A percentile compares a stretch with the other conserved stretches of the same genome.
These are phyloP conservation scores for Secale cereale DNA, from an alignment of 176 grass and related monocot species.

Conservation along the genomic window DNA sequence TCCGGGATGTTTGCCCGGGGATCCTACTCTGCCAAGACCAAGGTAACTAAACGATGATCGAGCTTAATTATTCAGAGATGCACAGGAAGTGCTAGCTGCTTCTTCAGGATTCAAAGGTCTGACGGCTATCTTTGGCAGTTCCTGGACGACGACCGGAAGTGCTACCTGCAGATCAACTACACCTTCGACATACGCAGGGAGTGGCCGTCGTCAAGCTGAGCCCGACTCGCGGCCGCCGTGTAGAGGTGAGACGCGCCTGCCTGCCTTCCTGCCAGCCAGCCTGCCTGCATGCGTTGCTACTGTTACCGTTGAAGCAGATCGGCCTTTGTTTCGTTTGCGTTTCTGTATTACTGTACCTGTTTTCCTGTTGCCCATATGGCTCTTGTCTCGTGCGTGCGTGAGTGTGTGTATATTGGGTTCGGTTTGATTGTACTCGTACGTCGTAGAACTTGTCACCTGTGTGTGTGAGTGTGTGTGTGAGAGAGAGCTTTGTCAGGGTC, in stretches of 20 bases:
- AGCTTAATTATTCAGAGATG: not conserved
- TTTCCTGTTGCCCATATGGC: not conserved
- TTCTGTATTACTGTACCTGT: not conserved
- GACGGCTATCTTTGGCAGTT: conserved; percentile 44
- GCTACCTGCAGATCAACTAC: conserved; percentile 98
- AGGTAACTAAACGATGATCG: conserved; percentile 30
- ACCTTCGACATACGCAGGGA: conserved; percentile 94
- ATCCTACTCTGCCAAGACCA: conserved; percentile 84
- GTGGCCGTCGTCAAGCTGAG: conserved; percentile 62
- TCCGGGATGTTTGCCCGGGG: conserved; percentile 85
- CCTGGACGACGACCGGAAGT: conserved; percentile 88
- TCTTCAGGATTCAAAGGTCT: not conserved
- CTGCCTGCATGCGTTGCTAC: not conserved
- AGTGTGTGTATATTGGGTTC: not conserved
- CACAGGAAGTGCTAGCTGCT: too few relatives aligned
- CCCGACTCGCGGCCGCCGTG: not conserved
- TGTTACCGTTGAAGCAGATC: not conserved
- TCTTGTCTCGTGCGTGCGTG: not conserved
- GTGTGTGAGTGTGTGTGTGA: not conserved
- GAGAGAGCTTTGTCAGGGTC: not conserved
- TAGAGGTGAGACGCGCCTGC: not conserved
- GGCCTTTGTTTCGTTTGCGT: not conserved
- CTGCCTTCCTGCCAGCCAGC: not conserved
- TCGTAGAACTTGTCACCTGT: too few relatives aligned
- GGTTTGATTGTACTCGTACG: not conserved